Conservation (phyloP, 1,284 basidiomycete genomes). For the Ganoderma resinaceum region DNA sequence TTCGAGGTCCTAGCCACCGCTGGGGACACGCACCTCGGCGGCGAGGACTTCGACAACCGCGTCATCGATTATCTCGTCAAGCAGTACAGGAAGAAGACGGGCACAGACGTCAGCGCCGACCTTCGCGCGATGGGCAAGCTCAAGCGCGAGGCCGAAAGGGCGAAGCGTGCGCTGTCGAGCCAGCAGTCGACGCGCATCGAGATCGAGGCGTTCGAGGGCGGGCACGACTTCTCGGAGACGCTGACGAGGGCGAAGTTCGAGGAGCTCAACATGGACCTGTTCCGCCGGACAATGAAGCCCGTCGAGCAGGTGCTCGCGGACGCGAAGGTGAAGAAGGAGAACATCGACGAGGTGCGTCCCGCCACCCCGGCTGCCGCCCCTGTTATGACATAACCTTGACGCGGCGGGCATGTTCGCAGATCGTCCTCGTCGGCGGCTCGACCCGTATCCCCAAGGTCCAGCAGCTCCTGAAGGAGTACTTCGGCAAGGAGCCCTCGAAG, state of each 20-base stretch:
- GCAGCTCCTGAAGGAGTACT: slow-evolving; percentile 94
- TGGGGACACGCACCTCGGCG: slow-evolving; percentile 98
- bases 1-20: slow-evolving; percentile 98
- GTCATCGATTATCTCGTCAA: slow-evolving; percentile 93
- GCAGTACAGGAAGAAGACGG: slow-evolving; percentile 94
- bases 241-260: slow-evolving; percentile 98
- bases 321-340: slow-evolving; percentile 96
- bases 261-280: slow-evolving; percentile 97
- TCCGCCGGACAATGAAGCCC: slow-evolving; percentile 99
- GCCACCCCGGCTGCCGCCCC: no score
- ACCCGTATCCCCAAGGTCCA: slow-evolving; percentile 99
- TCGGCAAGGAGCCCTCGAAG: slow-evolving; percentile 91
- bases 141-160: slow-evolving; percentile 98
- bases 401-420: slow-evolving; percentile 35
- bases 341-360: slow-evolving; percentile 73
- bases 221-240: slow-evolving; percentile 97
- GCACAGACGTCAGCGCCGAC: slow-evolving; percentile 87
- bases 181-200: slow-evolving; percentile 78
- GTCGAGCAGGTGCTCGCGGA: slow-evolving; percentile 99
- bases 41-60: slow-evolving; percentile 99
- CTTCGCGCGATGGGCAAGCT: slow-evolving; percentile 94
- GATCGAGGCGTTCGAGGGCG: slow-evolving; percentile 88
- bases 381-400: not conserved
- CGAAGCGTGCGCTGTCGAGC: slow-evolving; percentile 92
- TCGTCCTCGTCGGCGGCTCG: slow-evolving; percentile 94